phyloP scores from a whole-genome alignment of 2,329 filamentous ascomycete genomes.

The Kalmusia sp. region DNA sequence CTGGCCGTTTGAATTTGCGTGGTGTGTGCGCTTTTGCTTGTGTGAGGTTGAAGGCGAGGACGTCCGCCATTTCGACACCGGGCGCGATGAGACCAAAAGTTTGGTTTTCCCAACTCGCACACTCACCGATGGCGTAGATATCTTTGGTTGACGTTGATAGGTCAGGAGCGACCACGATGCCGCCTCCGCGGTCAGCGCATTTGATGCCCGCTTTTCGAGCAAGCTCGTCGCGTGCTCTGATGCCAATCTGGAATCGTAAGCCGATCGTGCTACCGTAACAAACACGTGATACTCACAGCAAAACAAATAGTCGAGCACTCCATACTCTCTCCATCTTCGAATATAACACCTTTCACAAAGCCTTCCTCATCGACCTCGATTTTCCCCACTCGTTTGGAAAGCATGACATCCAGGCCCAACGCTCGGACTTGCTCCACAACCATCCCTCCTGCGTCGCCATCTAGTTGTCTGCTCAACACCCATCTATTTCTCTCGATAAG shows the following conservation, averaged over 20 bases:
- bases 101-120: slow-evolving; percentile 86
- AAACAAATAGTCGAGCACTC: slow-evolving; percentile 85
- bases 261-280: background rate
- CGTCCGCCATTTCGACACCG: slow-evolving; percentile 90
- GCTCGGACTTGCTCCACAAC: slow-evolving; percentile 81
- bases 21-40: slow-evolving; percentile 76
- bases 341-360: slow-evolving; percentile 74
- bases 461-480: slow-evolving; percentile 83
- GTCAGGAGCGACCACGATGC: slow-evolving; percentile 72
- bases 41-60: slow-evolving; percentile 89
- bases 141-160: slow-evolving; percentile 74
- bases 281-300: slow-evolving; percentile 58
- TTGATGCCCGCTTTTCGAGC: slow-evolving; percentile 73
- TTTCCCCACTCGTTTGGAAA: slow-evolving; percentile 75
- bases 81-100: slow-evolving; percentile 90
- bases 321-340: slow-evolving; percentile 81
- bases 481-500: slow-evolving; percentile 83
- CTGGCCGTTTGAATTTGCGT: slow-evolving; percentile 78
- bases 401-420: slow-evolving; percentile 81
- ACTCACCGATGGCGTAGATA: slow-evolving; percentile 90
- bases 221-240: slow-evolving; percentile 80
- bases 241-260: slow-evolving; percentile 67
- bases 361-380: slow-evolving; percentile 74
- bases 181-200: slow-evolving; percentile 75
- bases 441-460: slow-evolving; percentile 79